These are phyloP conservation scores for Crepidotus variabilis DNA, from an alignment of 768 basidiomycete species.

Conservation along the genomic window DNA sequence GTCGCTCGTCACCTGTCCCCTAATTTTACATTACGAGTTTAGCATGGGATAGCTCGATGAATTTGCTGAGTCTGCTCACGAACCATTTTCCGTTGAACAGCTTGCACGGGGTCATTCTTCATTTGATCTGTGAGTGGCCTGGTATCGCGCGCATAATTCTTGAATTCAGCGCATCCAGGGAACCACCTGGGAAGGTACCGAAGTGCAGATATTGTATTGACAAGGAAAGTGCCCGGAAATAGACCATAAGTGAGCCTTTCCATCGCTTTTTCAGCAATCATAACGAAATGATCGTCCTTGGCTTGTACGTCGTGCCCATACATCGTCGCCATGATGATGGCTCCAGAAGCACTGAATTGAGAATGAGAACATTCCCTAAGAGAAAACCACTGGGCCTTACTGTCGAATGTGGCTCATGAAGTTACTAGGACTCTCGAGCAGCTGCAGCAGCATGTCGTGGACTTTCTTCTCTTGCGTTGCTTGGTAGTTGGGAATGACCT, in stretches of 20 bases:
- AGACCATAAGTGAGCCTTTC: slow-evolving; percentile 1
- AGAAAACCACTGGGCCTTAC: neutral
- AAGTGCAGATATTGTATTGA: slow-evolving; percentile 24
- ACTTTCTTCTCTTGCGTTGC: neutral
- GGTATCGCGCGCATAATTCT: neutral
- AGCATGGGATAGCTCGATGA: neutral
- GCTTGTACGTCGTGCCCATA: slow-evolving; percentile 28
- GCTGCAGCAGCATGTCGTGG: neutral
- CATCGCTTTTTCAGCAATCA: slow-evolving; percentile 11
- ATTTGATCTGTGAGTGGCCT: neutral
- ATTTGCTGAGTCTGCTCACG: neutral
- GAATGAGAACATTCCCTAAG: too few species aligned
- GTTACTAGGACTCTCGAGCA: neutral
- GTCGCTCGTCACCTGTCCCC: neutral
- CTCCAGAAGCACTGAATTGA: slow-evolving; percentile 29
- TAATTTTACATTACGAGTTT: neutral
- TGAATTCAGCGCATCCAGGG: slow-evolving; percentile 25
- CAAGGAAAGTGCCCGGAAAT: slow-evolving; percentile 16
- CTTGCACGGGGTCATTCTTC: neutral
- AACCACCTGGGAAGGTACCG: slow-evolving; percentile 27
- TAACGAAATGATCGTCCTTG: slow-evolving; percentile 18
- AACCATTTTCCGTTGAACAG: neutral
- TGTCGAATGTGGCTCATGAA: neutral
- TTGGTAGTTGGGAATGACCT: neutral
- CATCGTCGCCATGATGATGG: slow-evolving; percentile 28